Base-by-base conservation (phyloP, 345 rosid species). In the Eucalyptus erythrocorys region DNA sequence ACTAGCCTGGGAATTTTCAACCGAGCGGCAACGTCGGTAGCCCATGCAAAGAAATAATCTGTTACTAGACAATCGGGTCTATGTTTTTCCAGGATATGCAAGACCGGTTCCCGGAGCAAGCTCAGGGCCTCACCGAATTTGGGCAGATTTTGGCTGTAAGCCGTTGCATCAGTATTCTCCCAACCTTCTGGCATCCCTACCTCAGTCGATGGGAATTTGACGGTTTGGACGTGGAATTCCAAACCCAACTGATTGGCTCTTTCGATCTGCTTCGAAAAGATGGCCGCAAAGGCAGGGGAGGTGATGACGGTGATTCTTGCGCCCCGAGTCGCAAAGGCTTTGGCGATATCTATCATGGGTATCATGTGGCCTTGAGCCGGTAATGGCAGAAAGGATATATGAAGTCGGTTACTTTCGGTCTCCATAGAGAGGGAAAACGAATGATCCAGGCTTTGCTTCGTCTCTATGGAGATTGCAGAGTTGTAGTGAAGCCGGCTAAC, bases 141-240 rank as follows among this genome's bases (percentile, higher is more conserved):
- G 32, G 32, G 32, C 68, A 5, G 8, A 61, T 61, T 61, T 61
- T 30, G 34, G 68, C 34, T n/a, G 19, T 61, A 7, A 14, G 10
- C 16, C 21, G 5, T 4, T n/a, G 76, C 76, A 64, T 64, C 76
- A n/a, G 76, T n/a, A 64, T 14, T 64, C 37, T n/a, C 76, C 76
- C 37, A 14, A 64, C 21, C 76, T 87, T 9, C 87, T 91, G 96
- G 95, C 51, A 94, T 88, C 37, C 95, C 95, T 1, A 88, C 92
- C 89, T 91, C 93, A 11, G 17, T 80, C 34, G 89, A 88, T 59
- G 96, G 96, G 85, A 94, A 93, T n/a, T 91, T 13, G 42, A 95
- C 86, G 88, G 87, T 89, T 32, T 87, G 87, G 87, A 91, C 51
- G 59, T 89, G 68, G 85, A 95, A 90, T 8, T 91, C 90, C 26